Base-by-base conservation (phyloP, 2,329 filamentous ascomycete genomes). In the Penicillium verrucosum region DNA sequence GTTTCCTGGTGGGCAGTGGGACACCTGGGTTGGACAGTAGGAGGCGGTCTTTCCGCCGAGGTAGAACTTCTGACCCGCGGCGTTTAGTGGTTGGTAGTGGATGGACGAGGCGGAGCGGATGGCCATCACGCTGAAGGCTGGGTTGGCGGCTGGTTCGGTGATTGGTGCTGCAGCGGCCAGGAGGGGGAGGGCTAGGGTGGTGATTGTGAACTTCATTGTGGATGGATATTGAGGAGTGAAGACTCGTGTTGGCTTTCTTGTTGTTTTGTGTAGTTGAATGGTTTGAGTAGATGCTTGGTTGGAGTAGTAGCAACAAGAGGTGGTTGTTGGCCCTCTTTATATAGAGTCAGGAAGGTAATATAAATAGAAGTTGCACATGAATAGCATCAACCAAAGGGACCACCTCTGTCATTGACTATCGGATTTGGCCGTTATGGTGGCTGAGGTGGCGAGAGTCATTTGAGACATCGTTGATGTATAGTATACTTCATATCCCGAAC, bases 1-100 rank as follows among this genome's bases (percentile, higher is more conserved):
- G 56, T 77, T 79, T 18, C 80, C 80, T 0, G 75, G 64, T 16
- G 80, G 80, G 67, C 80, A 82, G n/a, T 54, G 30, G 14, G 37
- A 2, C 14, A 66, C 63, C 0, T 70, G 48, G 21, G 68, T 63
- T 1, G 82, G 82, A 68, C 82, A 85, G 72, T 80, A 83, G 45
- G 77, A 75, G 2, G 74, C 63, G 3, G 81, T 73, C 1, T 69
- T 54, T 16, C 76, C 77, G 25, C 80, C 81, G 34, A 84, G 71
- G 63, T 70, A 82, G 73, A 85, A 82, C 45, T 74, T 74, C 32
- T 71, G 68, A 37, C 76, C 76, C n/a, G 72, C 70, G 36, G 82
- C 82, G 42, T 78, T 78, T 58, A 84, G 66, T 14, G 71, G 61
- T 14, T 71, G 66, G 21, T 77, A 69, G 68, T 85, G 80, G 64